Evolutionary conservation across 805 yeast genomes (phyloP), one percentile per base, ranked within the genome.

Genomic region (Wickerhamomyces bovis): DNA sequence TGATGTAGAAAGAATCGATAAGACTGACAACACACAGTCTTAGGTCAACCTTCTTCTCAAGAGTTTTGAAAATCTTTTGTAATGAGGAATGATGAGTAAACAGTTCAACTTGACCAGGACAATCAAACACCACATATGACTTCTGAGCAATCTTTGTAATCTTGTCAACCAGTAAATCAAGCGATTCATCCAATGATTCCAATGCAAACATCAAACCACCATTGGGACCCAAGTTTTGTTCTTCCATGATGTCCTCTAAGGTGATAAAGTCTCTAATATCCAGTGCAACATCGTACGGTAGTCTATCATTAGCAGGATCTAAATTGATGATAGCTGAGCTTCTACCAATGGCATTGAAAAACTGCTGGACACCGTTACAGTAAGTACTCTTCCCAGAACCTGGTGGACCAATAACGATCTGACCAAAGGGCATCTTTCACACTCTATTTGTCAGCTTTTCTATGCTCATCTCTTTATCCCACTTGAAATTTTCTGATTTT

Each of bases 341-440:
- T 50, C 99, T 72, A 6, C 99, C 99, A 44, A 95, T 89, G 2
- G 98, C 96, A 49, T 86, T 84, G 57, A 92, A 75, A 65, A 94
- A 94, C 69, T 94, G 98, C 53, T 77, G 77, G 81, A 92, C 81
- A 39, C 99, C 99, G 63, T 81, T 73, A 64, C 97, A 90, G 63
- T 88, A 94, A 0, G 99, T 95, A 0, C 97, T 87, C 61, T 94
- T 94, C 1, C 99, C 99, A 0, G 96, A 77, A 1, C 99, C 99
- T 0, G 99, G 99, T 0, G 99, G 98, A 0, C 99, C 99, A 35
- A 94, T 89, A 10, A 92, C 90, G 10, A 94, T 78, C 67, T 94
- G 97, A 4, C 95, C 97, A 65, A 86, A 86, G 9, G 81, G 70
- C 82, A 78, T 75, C 4, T 18, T 31, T 8, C 12, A 12, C 11